Base-by-base conservation (phyloP, 2,329 filamentous ascomycete genomes). In the Fusarium burgessii region DNA sequence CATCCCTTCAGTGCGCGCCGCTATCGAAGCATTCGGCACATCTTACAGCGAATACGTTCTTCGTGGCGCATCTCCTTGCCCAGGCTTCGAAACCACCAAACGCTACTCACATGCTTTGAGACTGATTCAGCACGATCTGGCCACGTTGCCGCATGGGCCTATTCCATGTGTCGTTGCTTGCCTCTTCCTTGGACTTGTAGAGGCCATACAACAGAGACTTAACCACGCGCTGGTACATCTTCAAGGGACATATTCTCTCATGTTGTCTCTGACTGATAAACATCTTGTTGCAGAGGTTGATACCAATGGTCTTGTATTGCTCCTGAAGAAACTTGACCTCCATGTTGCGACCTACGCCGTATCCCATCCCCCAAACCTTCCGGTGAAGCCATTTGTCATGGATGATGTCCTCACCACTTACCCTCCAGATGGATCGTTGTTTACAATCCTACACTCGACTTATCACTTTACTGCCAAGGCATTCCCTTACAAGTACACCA, bases 91-190 rank as follows among this genome's bases (percentile, higher is more conserved):
- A 15, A 59, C 72, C 2, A 46, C 62, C 1, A 66, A 51, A 27
- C 60, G 61, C 4, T 74, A 74, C 32, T 40, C 56, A 7, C 32
- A 50, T 4, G 72, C 72, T 2, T 42, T 74, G 25, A 60, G 25
- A 5, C 9, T 74, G 9, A 60, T 64, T 11, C 72, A 74, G 32
- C 49, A 46, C 5, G 72, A 74, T 32, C 63, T 74, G 14, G 33
- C 17, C 2, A 69, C 70, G 2, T 1, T 62, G 4, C 67, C 62
- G 14, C 23, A 70, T n/a, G 62, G 68, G 0, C 54, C 58, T 0
- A n/a, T 73, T 4, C 58, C 72, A 2, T 73, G 67, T 10, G 59
- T 73, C 5, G 60, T 74, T 3, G 72, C 72, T 8, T 74, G 72
- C 10, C 23, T 74, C 0, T 71, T 74, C 4, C 70, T 74, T 1